These are phyloP conservation scores for Phytophthora syringae DNA, from an alignment of 352 stramenopile genomes.

Conservation along the genomic window DNA sequence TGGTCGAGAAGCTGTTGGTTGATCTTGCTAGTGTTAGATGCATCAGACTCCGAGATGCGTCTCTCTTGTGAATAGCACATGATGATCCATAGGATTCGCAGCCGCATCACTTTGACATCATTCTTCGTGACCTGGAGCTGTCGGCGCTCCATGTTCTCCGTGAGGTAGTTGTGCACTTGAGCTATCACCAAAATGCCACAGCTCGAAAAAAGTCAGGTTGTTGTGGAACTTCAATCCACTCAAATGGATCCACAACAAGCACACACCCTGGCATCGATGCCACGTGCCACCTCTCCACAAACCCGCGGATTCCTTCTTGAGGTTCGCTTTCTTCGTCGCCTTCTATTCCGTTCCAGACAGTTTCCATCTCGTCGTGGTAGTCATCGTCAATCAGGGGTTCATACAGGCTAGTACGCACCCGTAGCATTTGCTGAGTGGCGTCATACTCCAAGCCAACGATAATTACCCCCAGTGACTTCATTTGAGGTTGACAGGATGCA, in stretches of 20 bases:
- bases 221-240: slow-evolving; percentile 5
- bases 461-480: slow-evolving; percentile 12
- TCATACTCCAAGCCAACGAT: slow-evolving; percentile 1
- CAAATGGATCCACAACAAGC: neutral
- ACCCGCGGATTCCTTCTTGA: neutral
- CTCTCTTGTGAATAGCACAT: slow-evolving; percentile 3
- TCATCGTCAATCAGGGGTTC: slow-evolving; percentile 14
- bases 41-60: neutral
- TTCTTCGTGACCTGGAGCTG: neutral
- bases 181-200: slow-evolving; percentile 11
- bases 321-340: neutral
- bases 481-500: neutral
- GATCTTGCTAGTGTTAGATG: neutral
- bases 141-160: neutral
- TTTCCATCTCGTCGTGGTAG: slow-evolving; percentile 9
- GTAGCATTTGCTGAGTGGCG: neutral
- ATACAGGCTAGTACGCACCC: slow-evolving; percentile 8
- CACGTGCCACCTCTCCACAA: slow-evolving; percentile 1
- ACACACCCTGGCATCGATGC: neutral
- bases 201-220: neutral
- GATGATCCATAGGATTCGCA: slow-evolving; percentile 9
- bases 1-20: neutral
- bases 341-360: neutral
- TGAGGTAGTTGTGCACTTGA: slow-evolving; percentile 5
- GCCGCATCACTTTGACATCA: slow-evolving; percentile 5